phyloP scores from a whole-genome alignment of 2,329 filamentous ascomycete genomes.

The Fusarium circinatum region DNA sequence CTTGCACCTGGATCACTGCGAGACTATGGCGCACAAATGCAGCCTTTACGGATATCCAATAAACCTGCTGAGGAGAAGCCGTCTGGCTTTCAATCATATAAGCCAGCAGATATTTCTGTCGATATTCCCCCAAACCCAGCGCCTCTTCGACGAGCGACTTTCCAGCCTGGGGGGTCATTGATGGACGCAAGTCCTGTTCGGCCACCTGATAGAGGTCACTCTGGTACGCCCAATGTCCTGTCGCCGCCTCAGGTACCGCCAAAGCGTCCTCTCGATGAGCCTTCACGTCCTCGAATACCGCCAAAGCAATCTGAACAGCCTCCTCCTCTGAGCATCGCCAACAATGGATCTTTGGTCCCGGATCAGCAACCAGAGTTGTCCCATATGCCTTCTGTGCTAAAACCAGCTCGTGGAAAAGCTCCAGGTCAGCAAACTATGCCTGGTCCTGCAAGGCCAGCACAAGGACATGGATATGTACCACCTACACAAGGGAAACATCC shows the following conservation, averaged over 20 bases:
- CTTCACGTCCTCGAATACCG: constrained; percentile 10
- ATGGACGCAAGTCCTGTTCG: constrained; percentile 31
- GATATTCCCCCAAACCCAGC: constrained; percentile 13
- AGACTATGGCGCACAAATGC: constrained; percentile 12
- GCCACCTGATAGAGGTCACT: constrained; percentile 31
- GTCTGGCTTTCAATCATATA: constrained; percentile 31
- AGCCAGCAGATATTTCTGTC: constrained; percentile 8
- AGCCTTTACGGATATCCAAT: constrained; percentile 20
- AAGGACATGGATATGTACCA: constrained; percentile 36
- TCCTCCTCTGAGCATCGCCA: neutral
- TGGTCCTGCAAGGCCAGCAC: neutral
- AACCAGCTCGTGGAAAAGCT: constrained; percentile 37
- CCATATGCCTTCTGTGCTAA: constrained; percentile 39
- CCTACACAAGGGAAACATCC: constrained; percentile 39
- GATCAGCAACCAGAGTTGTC: constrained; percentile 19
- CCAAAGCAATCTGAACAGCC: neutral
- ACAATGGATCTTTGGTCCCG: neutral
- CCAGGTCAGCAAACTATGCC: constrained; percentile 10
- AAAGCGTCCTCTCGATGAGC: constrained; percentile 23
- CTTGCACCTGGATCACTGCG: constrained; percentile 27
- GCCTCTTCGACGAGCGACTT: constrained; percentile 24
- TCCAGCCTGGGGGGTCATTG: constrained; percentile 43
- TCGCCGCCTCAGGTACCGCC: constrained; percentile 38
- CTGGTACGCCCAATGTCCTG: constrained; percentile 36
- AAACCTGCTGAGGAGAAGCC: constrained; percentile 1